These are phyloP conservation scores for Xerocomellus intermedius DNA, from an alignment of 768 basidiomycete species.

Conservation along the genomic window DNA sequence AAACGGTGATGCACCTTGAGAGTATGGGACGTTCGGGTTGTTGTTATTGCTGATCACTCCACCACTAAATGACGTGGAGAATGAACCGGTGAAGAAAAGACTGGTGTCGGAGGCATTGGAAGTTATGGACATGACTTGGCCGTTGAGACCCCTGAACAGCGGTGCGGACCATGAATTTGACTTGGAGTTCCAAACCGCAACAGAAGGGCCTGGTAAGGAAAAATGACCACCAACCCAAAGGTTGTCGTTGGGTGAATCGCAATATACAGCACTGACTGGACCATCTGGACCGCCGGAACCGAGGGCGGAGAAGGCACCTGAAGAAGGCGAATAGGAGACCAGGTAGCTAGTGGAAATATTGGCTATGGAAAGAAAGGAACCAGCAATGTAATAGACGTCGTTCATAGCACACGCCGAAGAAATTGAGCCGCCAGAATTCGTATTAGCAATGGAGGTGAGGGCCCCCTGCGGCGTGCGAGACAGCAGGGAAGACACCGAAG, in stretches of 20 bases:
- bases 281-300: slow-evolving; percentile 73
- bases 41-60: slow-evolving; percentile 54
- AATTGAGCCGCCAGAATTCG: slow-evolving; percentile 78
- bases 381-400: slow-evolving; percentile 75
- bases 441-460: slow-evolving; percentile 68
- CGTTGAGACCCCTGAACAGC: slow-evolving; percentile 77
- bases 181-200: slow-evolving; percentile 70
- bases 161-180: slow-evolving; percentile 70
- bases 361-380: slow-evolving; percentile 74
- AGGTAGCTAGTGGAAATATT: slow-evolving; percentile 64
- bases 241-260: slow-evolving; percentile 62
- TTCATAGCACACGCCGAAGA: slow-evolving; percentile 68
- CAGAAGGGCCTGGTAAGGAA: slow-evolving; percentile 60
- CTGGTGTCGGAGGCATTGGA: slow-evolving; percentile 68
- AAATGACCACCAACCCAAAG: slow-evolving; percentile 83
- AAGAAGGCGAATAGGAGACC: slow-evolving; percentile 67
- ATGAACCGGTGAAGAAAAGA: slow-evolving; percentile 87
- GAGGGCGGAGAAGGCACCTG: slow-evolving; percentile 58
- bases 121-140: slow-evolving; percentile 72
- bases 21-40: slow-evolving; percentile 85
- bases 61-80: slow-evolving; percentile 70
- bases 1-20: slow-evolving; percentile 78
- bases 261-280: slow-evolving; percentile 69
- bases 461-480: slow-evolving; percentile 63
- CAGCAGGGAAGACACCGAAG: slow-evolving; percentile 69